phyloP scores from a whole-genome alignment of 106 monocot genomes.

The Posidonia australis region DNA sequence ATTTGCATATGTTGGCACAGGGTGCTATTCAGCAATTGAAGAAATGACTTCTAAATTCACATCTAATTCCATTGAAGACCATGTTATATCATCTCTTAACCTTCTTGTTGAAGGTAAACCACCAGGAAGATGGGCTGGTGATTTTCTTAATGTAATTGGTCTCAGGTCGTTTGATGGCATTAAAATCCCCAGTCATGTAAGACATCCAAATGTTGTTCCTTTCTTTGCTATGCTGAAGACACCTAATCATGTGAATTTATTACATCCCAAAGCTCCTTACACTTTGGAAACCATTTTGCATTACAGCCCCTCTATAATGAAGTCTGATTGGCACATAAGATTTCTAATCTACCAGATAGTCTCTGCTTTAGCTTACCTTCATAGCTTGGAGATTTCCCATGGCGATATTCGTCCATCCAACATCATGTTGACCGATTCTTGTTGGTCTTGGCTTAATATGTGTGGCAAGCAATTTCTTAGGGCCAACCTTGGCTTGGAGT shows the following conservation, averaged over 20 bases:
- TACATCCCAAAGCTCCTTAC: constrained; percentile 56
- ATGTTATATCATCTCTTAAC: constrained; percentile 68
- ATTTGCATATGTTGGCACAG: constrained; percentile 16
- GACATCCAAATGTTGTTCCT: constrained; percentile 83
- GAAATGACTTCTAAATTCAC: constrained; percentile 33
- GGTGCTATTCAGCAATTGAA: constrained; percentile 26
- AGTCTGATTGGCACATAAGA: constrained; percentile 79
- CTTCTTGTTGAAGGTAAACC: constrained; percentile 38
- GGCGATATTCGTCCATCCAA: constrained; percentile 63
- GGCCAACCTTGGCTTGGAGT: constrained; percentile 13
- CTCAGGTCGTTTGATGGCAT: constrained; percentile 34
- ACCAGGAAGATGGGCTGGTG: constrained; percentile 18
- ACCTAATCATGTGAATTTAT: constrained; percentile 32
- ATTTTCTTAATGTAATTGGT: constrained; percentile 58
- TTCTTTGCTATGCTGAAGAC: constrained; percentile 48
- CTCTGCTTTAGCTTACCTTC: constrained; percentile 61
- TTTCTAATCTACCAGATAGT: constrained; percentile 77
- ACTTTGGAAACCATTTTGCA: constrained; percentile 66
- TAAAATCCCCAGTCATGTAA: constrained; percentile 25
- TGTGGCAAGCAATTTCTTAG: constrained; percentile 21
- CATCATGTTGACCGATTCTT: constrained; percentile 50
- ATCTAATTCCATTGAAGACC: constrained; percentile 46
- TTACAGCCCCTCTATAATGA: constrained; percentile 60
- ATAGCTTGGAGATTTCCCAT: constrained; percentile 58
- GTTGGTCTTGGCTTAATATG: constrained; percentile 70